A percentile compares a stretch with the other conserved stretches of the same genome.
Conservation (phyloP, 495 filamentous ascomycete genomes). For the Lasiosphaeria ovina region DNA sequence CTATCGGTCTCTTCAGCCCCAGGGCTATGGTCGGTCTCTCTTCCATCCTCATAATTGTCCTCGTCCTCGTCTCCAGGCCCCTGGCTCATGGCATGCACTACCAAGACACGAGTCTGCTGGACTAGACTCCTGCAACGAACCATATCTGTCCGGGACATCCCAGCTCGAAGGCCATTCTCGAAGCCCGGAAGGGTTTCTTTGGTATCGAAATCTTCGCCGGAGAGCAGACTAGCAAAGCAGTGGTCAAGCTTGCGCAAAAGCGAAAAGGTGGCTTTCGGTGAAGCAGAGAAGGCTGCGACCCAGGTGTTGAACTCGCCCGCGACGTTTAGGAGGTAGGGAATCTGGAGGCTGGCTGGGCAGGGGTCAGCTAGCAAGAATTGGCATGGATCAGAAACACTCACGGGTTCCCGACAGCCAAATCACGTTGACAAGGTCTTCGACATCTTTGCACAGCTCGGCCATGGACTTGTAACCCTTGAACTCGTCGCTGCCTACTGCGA, state of each 20-base stretch:
- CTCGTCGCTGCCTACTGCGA: conserved; percentile 47
- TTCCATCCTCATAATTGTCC: conserved; percentile 38
- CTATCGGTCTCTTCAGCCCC: conserved; percentile 19
- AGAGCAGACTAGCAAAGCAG: conserved; percentile 69
- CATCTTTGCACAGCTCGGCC: conserved; percentile 63
- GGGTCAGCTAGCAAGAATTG: not conserved
- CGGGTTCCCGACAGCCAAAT: conserved; percentile 82
- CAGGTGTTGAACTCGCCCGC: conserved; percentile 66
- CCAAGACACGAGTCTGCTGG: conserved; percentile 63
- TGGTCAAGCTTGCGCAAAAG: conserved; percentile 74
- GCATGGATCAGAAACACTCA: conserved; percentile 41
- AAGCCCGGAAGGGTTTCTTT: conserved; percentile 66
- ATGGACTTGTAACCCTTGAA: conserved; percentile 67
- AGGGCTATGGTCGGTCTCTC: conserved; percentile 14
- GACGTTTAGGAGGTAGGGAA: conserved; percentile 75
- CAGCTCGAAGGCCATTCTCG: conserved; percentile 48
- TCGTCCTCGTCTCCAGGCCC: conserved; percentile 35
- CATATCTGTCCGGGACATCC: conserved; percentile 70
- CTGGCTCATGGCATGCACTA: conserved; percentile 61
- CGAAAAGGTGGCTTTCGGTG: conserved; percentile 60
- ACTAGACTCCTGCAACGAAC: conserved; percentile 77
- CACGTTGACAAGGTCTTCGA: conserved; percentile 70
- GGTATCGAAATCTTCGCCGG: conserved; percentile 63
- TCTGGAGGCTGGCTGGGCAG: conserved; percentile 69
- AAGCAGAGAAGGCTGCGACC: conserved; percentile 65